These are phyloP conservation scores for Heliamphora exappendiculata DNA, from an alignment of 148 eudicot species.

Conservation along the genomic window DNA sequence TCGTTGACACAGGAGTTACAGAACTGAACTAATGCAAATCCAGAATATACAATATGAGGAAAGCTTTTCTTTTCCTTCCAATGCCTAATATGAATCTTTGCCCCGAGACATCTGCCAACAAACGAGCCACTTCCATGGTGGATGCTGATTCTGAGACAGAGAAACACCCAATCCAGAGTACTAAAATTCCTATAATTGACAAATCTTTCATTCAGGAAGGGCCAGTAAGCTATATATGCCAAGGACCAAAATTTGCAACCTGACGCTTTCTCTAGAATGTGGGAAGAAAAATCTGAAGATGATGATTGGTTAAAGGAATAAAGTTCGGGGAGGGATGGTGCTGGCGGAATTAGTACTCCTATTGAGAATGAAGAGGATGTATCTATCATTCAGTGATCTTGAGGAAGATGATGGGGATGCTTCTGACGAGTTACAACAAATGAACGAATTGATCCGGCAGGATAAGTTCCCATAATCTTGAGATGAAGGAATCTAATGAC, in stretches of 20 bases:
- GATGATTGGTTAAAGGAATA: constrained; percentile 94
- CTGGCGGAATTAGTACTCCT: constrained; percentile 34
- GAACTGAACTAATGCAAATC: constrained; percentile 30
- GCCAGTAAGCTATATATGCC: constrained; percentile 13
- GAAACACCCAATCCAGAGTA: constrained; percentile 35
- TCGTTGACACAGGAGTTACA: constrained; percentile 50
- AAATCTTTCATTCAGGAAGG: constrained; percentile 51
- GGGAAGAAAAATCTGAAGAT: constrained; percentile 44
- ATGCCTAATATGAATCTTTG: constrained; percentile 28
- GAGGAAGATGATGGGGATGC: constrained; percentile 76
- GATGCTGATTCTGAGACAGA: constrained; percentile 35
- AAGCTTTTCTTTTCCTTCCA: constrained; percentile 34
- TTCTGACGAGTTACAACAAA: constrained; percentile 40
- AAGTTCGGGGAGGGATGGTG: constrained; percentile 30
- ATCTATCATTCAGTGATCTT: constrained; percentile 90
- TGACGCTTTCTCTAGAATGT: constrained; percentile 23
- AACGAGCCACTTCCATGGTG: constrained; percentile 18
- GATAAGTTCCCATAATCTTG: constrained; percentile 25
- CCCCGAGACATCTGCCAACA: constrained; percentile 30
- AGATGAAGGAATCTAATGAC: constrained; percentile 45
- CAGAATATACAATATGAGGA: constrained; percentile 28
- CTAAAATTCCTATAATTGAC: constrained; percentile 48
- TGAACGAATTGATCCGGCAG: constrained; percentile 24
- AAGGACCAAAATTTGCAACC: constrained; percentile 17
- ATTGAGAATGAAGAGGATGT: constrained; percentile 60